These are phyloP conservation scores for Strobilomyces confusus DNA, from an alignment of 768 basidiomycete species.

Conservation along the genomic window DNA sequence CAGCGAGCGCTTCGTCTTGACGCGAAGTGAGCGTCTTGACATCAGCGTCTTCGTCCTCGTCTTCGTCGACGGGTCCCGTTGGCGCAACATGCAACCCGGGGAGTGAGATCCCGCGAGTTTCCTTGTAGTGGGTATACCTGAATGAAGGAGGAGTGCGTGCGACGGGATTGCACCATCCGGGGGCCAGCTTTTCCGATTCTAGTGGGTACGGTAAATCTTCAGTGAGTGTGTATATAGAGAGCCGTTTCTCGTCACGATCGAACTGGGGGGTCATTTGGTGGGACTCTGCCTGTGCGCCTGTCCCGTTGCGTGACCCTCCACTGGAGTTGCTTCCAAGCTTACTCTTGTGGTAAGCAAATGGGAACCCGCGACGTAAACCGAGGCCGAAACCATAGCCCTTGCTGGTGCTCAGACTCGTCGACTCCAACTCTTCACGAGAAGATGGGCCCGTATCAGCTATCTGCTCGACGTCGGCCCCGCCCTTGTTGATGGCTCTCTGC, in stretches of 20 bases:
- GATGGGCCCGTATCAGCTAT: slow-evolving; percentile 4
- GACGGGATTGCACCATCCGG: slow-evolving; percentile 29
- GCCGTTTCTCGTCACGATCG: slow-evolving; percentile 27
- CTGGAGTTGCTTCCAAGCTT: slow-evolving; percentile 21
- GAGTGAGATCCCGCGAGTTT: slow-evolving; percentile 15
- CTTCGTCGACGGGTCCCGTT: slow-evolving; percentile 15
- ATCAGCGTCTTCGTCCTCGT: slow-evolving; percentile 27
- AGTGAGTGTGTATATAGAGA: slow-evolving; percentile 23
- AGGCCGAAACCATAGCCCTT: slow-evolving; percentile 35
- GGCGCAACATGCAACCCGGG: slow-evolving; percentile 17
- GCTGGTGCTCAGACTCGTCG: slow-evolving; percentile 26
- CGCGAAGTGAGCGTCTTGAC: slow-evolving; percentile 29
- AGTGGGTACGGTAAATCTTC: slow-evolving; percentile 18
- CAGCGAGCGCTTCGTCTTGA: slow-evolving; percentile 36
- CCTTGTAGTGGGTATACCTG: slow-evolving; percentile 5
- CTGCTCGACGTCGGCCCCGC: slow-evolving; percentile 9
- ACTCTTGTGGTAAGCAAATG: slow-evolving; percentile 23
- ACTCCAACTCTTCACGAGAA: slow-evolving; percentile 25
- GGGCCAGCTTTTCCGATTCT: slow-evolving; percentile 33
- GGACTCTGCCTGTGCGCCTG: slow-evolving; percentile 10
- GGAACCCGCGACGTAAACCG: slow-evolving; percentile 26
- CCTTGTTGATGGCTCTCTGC: not conserved
- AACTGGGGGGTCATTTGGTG: slow-evolving; percentile 21
- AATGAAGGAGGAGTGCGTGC: slow-evolving; percentile 15
- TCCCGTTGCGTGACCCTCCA: slow-evolving; percentile 12